Evolutionary conservation across 768 basidiomycete genomes (phyloP).

Genomic region (Tulasnella sp.): DNA sequence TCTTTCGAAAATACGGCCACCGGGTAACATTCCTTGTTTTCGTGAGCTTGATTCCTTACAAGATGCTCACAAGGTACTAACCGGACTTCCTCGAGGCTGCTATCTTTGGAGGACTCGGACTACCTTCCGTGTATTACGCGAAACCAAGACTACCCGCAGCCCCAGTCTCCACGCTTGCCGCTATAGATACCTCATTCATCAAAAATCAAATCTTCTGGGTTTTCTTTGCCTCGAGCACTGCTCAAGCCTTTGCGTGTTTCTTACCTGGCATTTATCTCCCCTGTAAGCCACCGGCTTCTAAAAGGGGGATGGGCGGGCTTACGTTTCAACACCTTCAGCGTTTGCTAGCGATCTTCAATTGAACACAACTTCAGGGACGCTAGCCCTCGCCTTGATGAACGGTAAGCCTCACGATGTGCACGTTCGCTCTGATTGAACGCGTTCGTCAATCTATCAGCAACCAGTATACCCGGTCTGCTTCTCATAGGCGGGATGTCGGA

Average conservation of each 20-base stretch:
- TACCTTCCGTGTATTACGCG: not conserved
- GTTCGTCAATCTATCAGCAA: not conserved
- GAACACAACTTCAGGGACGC: not conserved
- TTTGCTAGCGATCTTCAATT: slow-evolving; percentile 7
- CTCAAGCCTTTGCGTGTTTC: slow-evolving; percentile 6
- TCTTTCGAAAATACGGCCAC: not conserved
- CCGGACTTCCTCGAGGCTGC: not conserved
- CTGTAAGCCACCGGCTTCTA: not conserved
- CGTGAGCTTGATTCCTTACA: not conserved
- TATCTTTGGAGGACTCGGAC: not conserved
- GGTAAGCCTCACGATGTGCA: not conserved
- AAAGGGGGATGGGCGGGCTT: not conserved
- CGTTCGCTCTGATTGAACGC: not conserved
- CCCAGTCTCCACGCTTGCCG: not conserved
- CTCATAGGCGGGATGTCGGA: not conserved
- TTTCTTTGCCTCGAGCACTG: not conserved
- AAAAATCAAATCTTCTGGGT: slow-evolving; percentile 4
- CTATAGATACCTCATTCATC: not conserved
- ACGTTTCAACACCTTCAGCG: not conserved
- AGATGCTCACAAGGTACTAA: not conserved
- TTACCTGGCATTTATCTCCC: slow-evolving; percentile 7
- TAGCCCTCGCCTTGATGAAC: slow-evolving; percentile 9
- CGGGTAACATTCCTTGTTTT: not conserved
- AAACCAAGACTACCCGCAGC: slow-evolving; percentile 1
- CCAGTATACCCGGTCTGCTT: not conserved